Evolutionary conservation across 2,329 filamentous ascomycete genomes (phyloP).

Genomic region (Phialemonium atrogriseum): DNA sequence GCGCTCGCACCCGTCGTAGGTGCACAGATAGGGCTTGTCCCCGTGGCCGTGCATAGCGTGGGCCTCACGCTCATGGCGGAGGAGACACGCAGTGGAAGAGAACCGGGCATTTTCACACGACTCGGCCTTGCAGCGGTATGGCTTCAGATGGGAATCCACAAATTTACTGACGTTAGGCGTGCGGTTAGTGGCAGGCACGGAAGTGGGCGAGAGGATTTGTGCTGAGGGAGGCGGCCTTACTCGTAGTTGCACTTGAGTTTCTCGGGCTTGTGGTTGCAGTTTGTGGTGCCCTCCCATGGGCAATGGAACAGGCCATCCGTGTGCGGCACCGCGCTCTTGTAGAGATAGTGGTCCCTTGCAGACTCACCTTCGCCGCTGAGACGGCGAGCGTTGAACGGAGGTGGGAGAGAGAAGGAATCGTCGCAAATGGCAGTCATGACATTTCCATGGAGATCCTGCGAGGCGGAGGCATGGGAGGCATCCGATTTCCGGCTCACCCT

Average conservation of each 20-base stretch:
- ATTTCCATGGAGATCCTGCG: slow-evolving; percentile 27
- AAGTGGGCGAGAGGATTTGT: slow-evolving; percentile 4
- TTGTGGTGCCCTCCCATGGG: slow-evolving; percentile 65
- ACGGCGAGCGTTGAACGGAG: slow-evolving; percentile 36
- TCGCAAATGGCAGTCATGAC: slow-evolving; percentile 24
- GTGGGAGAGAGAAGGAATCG: slow-evolving; percentile 26
- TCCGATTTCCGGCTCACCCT: slow-evolving; percentile 31
- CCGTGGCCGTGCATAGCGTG: slow-evolving; percentile 94
- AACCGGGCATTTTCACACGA: slow-evolving; percentile 81
- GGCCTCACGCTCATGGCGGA: slow-evolving; percentile 90
- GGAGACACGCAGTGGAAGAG: slow-evolving; percentile 88
- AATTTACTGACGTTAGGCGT: slow-evolving; percentile 62
- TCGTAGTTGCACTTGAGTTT: slow-evolving; percentile 99
- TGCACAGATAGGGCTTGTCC: slow-evolving; percentile 85
- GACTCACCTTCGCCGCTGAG: slow-evolving; percentile 45
- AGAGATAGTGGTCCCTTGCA: slow-evolving; percentile 59
- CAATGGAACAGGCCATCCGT: slow-evolving; percentile 86
- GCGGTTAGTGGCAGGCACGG: slow-evolving; percentile 11
- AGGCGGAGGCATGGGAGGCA: slow-evolving; percentile 23
- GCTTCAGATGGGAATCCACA: slow-evolving; percentile 92
- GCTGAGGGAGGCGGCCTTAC: slow-evolving; percentile 47
- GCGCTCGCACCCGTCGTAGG: slow-evolving; percentile 80
- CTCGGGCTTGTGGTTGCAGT: slow-evolving; percentile 83
- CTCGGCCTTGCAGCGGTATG: slow-evolving; percentile 85
- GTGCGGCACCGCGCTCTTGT: slow-evolving; percentile 56